Evolutionary conservation across 2,329 filamentous ascomycete species (phyloP).

Genomic region (Colletotrichum tabaci): DNA sequence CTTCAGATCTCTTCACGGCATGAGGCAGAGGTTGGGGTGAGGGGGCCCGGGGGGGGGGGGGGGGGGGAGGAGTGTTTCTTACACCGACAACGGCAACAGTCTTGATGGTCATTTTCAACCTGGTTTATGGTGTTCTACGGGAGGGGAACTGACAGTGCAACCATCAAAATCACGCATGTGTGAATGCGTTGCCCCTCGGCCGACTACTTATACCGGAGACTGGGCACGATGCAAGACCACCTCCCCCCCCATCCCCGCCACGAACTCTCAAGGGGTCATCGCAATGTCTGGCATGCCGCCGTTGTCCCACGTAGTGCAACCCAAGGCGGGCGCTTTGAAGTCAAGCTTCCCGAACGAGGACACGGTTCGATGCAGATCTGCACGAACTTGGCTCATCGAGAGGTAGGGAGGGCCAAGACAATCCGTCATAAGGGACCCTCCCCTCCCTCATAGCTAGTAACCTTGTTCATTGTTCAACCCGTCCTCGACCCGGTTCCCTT

Average conservation of each 20-base stretch:
- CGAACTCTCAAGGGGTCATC: neutral
- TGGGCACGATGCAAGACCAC: neutral
- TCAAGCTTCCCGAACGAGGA: neutral
- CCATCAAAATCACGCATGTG: neutral
- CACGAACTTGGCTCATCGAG: neutral
- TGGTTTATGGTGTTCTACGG: neutral
- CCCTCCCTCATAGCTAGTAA: neutral
- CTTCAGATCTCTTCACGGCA: neutral
- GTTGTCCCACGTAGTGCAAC: conserved; percentile 10
- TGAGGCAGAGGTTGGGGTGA: neutral
- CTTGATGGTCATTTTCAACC: conserved; percentile 29
- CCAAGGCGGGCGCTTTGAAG: neutral
- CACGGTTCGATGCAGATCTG: neutral
- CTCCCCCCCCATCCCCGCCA: neutral
- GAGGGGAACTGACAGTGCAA: neutral
- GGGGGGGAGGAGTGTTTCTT: neutral
- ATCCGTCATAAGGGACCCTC: neutral
- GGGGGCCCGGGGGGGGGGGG: neutral
- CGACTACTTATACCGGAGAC: neutral
- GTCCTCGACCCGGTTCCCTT: neutral
- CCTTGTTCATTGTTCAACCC: neutral
- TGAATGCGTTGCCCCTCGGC: neutral
- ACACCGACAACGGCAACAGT: conserved; percentile 37
- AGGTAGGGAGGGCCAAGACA: neutral
- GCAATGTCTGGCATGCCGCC: neutral